phyloP scores from a whole-genome alignment of 345 rosid species.

The Boechera divaricarpa region DNA sequence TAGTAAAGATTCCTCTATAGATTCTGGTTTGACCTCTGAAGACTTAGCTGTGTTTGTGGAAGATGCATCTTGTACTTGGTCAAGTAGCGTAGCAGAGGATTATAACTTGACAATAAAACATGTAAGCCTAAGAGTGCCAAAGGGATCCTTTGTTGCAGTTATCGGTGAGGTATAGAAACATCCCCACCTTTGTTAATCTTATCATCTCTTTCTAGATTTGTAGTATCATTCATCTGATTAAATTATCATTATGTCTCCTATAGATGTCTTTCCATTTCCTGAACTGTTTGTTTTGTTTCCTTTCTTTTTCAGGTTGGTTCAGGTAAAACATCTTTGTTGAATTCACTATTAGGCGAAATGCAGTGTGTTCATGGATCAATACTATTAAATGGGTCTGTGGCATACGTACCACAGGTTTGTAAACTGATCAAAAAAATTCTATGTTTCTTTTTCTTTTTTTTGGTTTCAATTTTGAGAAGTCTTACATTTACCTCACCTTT shows the following conservation, averaged over 20 bases:
- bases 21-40: conserved; percentile 47
- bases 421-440: conserved; percentile 19
- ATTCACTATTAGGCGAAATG: conserved; percentile 77
- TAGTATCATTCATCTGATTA: conserved; percentile 8
- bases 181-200: not conserved
- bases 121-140: conserved; percentile 64
- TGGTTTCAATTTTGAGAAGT: conserved; percentile 29
- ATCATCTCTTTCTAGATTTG: not conserved
- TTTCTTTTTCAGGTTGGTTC: conserved; percentile 78
- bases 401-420: conserved; percentile 92
- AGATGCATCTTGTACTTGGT: conserved; percentile 83
- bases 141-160: conserved; percentile 69
- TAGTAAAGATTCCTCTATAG: conserved; percentile 45
- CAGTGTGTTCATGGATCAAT: conserved; percentile 67
- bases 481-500: conserved; percentile 39
- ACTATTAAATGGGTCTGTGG: conserved; percentile 59
- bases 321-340: conserved; percentile 89
- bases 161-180: conserved; percentile 74
- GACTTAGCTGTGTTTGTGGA: conserved; percentile 58
- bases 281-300: conserved; percentile 17
- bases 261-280: not conserved
- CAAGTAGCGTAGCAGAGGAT: conserved; percentile 51
- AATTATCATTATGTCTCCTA: not conserved
- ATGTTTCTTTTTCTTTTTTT: conserved; percentile 13
- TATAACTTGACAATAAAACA: conserved; percentile 59